A percentile compares a stretch with the other conserved stretches of the same genome.
phyloP scores from a whole-genome alignment of 2,329 filamentous ascomycete species.

The Xylaria sp. region DNA sequence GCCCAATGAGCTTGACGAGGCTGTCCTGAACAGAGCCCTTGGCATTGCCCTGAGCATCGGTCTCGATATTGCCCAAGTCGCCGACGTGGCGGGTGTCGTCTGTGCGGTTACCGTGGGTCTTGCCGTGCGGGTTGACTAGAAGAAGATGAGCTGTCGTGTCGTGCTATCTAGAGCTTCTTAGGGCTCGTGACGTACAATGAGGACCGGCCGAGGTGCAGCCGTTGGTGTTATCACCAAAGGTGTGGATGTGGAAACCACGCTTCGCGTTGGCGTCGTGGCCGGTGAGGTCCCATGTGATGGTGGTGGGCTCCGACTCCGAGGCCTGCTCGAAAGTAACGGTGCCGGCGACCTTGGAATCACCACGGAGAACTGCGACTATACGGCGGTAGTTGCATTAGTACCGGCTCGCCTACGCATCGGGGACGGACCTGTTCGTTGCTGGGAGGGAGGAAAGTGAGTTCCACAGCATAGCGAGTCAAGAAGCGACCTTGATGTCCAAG shows the following conservation, averaged over 20 bases:
- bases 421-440: slow-evolving; percentile 13
- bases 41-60: slow-evolving; percentile 88
- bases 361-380: slow-evolving; percentile 92
- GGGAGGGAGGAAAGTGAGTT: slow-evolving; percentile 25
- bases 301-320: slow-evolving; percentile 80
- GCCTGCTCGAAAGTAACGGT: slow-evolving; percentile 95
- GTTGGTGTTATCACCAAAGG: slow-evolving; percentile 99
- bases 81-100: slow-evolving; percentile 92
- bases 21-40: slow-evolving; percentile 81
- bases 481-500: slow-evolving; percentile 17
- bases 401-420: slow-evolving; percentile 33
- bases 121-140: slow-evolving; percentile 91
- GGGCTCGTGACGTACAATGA: slow-evolving; percentile 73
- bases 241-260: slow-evolving; percentile 98
- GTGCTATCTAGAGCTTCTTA: not conserved
- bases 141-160: slow-evolving; percentile 20
- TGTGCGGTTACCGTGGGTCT: slow-evolving; percentile 85
- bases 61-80: slow-evolving; percentile 97
- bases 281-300: slow-evolving; percentile 87
- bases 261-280: slow-evolving; percentile 94
- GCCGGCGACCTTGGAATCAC: slow-evolving; percentile 94
- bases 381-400: slow-evolving; percentile 31
- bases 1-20: slow-evolving; percentile 92
- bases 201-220: slow-evolving; percentile 98
- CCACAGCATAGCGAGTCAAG: slow-evolving; percentile 28